Evolutionary conservation across 768 basidiomycete species (phyloP).

Genomic region (Boletales sp.): DNA sequence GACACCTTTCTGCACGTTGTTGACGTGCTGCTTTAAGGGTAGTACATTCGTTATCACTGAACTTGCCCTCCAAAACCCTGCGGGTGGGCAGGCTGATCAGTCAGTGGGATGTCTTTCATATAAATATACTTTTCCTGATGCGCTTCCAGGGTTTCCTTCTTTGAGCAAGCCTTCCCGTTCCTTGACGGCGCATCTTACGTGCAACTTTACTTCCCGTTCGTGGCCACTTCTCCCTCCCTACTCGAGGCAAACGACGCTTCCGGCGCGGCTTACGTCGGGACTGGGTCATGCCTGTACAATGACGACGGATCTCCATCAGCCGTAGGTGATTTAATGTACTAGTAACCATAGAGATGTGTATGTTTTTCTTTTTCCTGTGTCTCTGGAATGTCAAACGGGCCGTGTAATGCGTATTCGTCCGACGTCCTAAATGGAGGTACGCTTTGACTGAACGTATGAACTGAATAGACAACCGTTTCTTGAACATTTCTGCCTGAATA

Average conservation of each 20-base stretch:
- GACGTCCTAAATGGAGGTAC: too few relatives aligned
- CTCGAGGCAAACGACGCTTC: slow-evolving; percentile 17
- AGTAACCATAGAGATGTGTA: too few relatives aligned
- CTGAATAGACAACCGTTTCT: too few relatives aligned
- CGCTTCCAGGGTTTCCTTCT: slow-evolving; percentile 25
- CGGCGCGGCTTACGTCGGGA: slow-evolving; percentile 19
- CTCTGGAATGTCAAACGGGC: too few relatives aligned
- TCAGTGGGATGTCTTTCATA: slow-evolving; percentile 7
- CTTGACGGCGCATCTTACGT: slow-evolving; percentile 30
- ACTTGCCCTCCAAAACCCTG: slow-evolving; percentile 31
- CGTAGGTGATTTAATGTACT: too few relatives aligned
- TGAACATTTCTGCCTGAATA: too few relatives aligned
- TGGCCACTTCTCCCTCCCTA: slow-evolving; percentile 21
- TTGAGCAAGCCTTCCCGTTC: slow-evolving; percentile 33
- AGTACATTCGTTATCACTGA: slow-evolving; percentile 27
- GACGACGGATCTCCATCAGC: too few relatives aligned
- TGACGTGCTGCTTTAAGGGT: slow-evolving; percentile 11
- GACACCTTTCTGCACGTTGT: too few relatives aligned
- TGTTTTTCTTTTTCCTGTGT: too few relatives aligned
- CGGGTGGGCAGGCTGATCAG: slow-evolving; percentile 31
- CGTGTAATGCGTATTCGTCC: too few relatives aligned
- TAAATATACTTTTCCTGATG: too few relatives aligned
- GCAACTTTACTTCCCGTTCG: slow-evolving; percentile 35
- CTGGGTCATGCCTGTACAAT: slow-evolving; percentile 6
- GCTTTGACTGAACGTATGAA: too few relatives aligned